These are phyloP conservation scores for Hypoxylon sp. DNA, from an alignment of 2,329 filamentous ascomycete genomes.

Conservation along the genomic window DNA sequence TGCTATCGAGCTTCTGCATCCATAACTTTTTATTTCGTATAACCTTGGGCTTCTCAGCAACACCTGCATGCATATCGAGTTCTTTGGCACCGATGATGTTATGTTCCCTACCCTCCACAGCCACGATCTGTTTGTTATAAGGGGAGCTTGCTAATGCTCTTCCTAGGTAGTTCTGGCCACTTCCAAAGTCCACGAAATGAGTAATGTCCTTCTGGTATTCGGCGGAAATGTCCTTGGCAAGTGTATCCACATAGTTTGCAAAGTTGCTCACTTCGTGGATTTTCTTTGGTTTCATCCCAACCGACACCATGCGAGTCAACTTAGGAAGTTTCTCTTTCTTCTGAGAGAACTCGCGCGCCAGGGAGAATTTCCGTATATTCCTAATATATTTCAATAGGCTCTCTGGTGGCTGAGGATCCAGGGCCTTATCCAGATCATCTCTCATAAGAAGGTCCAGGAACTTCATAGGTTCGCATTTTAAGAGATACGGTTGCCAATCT, in stretches of 20 bases:
- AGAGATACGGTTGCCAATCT: conserved; percentile 87
- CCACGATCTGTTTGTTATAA: conserved; percentile 89
- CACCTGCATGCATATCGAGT: conserved; percentile 85
- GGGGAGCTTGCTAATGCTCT: conserved; percentile 86
- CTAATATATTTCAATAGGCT: conserved; percentile 80
- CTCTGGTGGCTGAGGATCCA: conserved; percentile 59
- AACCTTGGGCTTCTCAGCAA: conserved; percentile 79
- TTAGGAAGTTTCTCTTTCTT: conserved; percentile 64
- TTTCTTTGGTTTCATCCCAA: conserved; percentile 98
- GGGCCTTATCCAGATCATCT: conserved; percentile 72
- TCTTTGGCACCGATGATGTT: conserved; percentile 89
- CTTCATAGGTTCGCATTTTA: conserved; percentile 77
- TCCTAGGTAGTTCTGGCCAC: conserved; percentile 96
- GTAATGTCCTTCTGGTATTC: conserved; percentile 75
- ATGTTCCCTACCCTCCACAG: conserved; percentile 87
- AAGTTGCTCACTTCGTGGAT: conserved; percentile 94
- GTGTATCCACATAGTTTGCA: conserved; percentile 81
- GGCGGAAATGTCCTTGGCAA: conserved; percentile 71
- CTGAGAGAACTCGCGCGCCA: conserved; percentile 73
- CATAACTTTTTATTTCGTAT: conserved; percentile 88
- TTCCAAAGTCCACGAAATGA: conserved; percentile 95
- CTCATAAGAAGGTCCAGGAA: conserved; percentile 86
- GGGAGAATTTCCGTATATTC: conserved; percentile 77
- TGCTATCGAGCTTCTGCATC: conserved; percentile 65
- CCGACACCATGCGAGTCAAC: conserved; percentile 78